phyloP scores from a whole-genome alignment of 768 basidiomycete species.

The Phanerodontia chrysosporium region DNA sequence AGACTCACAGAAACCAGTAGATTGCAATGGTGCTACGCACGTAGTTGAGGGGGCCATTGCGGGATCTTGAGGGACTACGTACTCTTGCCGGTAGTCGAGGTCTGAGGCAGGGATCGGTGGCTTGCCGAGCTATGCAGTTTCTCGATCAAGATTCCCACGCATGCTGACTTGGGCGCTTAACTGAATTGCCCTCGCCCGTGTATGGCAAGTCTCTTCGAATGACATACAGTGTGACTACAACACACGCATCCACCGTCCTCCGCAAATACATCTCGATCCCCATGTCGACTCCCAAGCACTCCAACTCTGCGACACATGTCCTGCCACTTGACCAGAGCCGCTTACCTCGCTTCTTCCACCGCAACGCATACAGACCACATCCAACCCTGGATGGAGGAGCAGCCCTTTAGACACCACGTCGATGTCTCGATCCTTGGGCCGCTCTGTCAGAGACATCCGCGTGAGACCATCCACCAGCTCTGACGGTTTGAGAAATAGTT shows the following conservation, averaged over 20 bases:
- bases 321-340: conserved; percentile 22
- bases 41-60: conserved; percentile 50
- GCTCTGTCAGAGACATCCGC: conserved; percentile 35
- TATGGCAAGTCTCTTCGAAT: not conserved
- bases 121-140: conserved; percentile 29
- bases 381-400: conserved; percentile 35
- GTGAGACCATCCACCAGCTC: conserved; percentile 67
- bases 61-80: conserved; percentile 34
- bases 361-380: conserved; percentile 55
- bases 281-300: conserved; percentile 62
- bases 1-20: conserved; percentile 5
- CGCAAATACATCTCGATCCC: conserved; percentile 62
- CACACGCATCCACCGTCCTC: conserved; percentile 50
- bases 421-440: conserved; percentile 35
- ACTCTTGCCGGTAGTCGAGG: conserved; percentile 21
- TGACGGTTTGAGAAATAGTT: conserved; percentile 65
- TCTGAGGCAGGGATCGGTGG: conserved; percentile 28
- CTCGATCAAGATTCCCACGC: conserved; percentile 18
- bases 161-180: not conserved
- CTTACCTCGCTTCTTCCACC: conserved; percentile 49
- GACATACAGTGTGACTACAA: not conserved
- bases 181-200: not conserved
- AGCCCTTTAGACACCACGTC: conserved; percentile 67
- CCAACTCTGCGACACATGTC: conserved; percentile 44
- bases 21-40: conserved; percentile 32